Evolutionary conservation across 305 asterid species (phyloP), one percentile per base, ranked within the genome.

Genomic region (Coffea humblotiana): DNA sequence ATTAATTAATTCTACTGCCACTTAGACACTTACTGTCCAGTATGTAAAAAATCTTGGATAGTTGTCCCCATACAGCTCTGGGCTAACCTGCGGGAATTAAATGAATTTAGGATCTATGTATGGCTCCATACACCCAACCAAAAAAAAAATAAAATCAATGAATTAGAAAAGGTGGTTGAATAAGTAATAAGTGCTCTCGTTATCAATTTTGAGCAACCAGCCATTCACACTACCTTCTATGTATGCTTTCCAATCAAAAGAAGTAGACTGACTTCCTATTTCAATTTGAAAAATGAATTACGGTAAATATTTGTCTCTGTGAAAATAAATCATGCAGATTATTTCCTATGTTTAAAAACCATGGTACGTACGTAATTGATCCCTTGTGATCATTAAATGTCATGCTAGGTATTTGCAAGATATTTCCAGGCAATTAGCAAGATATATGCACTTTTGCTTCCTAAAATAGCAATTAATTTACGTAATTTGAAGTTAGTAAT

Each of bases 21-120:
- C 12, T 77, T 25, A 45, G 54, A 15, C 40, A 87, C 96, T 88
- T 80, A 93, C 98, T 1, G 98, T 93, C 98, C 98, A 94, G 77
- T 94, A 94, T 3, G 98, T 93, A 89, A 93, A 93, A 84, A 93
- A 92, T 84, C 98, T 90, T 6, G 98, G 96, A 74, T 83, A 87
- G 73, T 83, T 89, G 91, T 93, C 97, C 81, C 98, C 97, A 68
- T 93, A 93, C 54, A 93, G 87, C 90, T 93, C 97, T 68, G 98
- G 98, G 65, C 98, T 93, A 63, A 95, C 95, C 98, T 95, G 92
- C 82, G 70, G n/a, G 10, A 78, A 75, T 74, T 61, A 72, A 81
- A 78, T 85, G 60, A 75, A 76, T 87, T 37, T 79, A 82, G 82
- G 77, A 73, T 64, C 58, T 23, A 77, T 61, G 56, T 23, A 77